Evolutionary conservation across 805 yeast genomes (phyloP), one percentile per base, ranked within the genome.

Genomic region (Starmerella asiatica): DNA sequence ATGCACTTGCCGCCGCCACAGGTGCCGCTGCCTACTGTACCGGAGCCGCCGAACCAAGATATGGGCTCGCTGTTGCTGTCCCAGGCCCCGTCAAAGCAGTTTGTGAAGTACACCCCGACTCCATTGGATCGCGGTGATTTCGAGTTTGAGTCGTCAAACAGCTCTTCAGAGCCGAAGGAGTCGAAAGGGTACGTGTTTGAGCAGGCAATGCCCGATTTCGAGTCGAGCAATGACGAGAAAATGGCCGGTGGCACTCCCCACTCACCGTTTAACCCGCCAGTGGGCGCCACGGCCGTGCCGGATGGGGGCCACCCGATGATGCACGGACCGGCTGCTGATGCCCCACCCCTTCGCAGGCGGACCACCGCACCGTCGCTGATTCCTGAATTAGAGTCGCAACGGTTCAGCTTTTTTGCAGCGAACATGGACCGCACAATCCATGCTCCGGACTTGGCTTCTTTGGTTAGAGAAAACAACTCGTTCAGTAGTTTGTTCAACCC

Each of bases 371-470:
- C 31, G 19, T 24, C 14, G 14, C 26, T 24, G 7, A 6, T n/a
- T 12, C 26, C 19, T 5, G 45, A 44, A n/a, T 38, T 41, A 32
- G 66, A 71, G 30, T 91, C 91, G 4, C 86, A 83, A 49, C 62
- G 96, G 37, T 88, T 80, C 61, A 73, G 88, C 28, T 82, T 82
- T 56, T 86, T 85, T 56, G 75, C 77, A 32, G 73, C 93, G 0
- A 84, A 79, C 42, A 65, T 76, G 15, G 94, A 83, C 42, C 93
- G 80, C 53, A 88, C 96, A 0, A 68, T 83, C 21, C 96, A 86
- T 61, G 80, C 94, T 1, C 77, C 93, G 3, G 94, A 84, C 54
- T 69, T 88, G 29, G 79, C 91, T 2, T 75, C 91, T 1, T 61
- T 88, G 40, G 72, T 82, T 3, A 59, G 57, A 8, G 63, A 62